Evolutionary conservation across 208 protist genomes (phyloP), one percentile per base, ranked within the genome.

Genomic region (Polymyxa betae): DNA sequence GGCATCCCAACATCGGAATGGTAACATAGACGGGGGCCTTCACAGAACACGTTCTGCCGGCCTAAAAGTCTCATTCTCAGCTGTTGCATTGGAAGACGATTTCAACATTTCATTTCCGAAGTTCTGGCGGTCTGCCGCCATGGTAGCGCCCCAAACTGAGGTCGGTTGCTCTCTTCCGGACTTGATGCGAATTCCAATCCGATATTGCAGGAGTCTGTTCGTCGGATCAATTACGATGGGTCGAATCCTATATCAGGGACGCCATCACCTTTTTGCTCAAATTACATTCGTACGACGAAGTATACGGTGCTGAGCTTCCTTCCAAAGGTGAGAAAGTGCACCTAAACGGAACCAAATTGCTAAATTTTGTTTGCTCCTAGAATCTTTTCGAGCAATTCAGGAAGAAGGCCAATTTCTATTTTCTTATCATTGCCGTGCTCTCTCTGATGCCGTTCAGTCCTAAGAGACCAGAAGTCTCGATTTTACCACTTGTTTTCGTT

Each of bases 321-420:
- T 32, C 97, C 97, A n/a, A 91, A 98, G 24, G 95, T 94, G 5
- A 35, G 16, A 5, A 5, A 43, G n/a, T 38, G 92, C 98, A 12
- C 92, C 97, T 44, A 38, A 44, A 52, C 64, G 72, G 5, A 5
- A 82, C 16, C 72, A 20, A 12, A 16, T 43, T 35, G n/a, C 35
- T 35, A 82, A 82, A 5, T 5, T 35, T 45, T 35, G 12, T 43
- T 82, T 35, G 5, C n/a, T 5, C 16, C 72, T 24, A 82, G 72
- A 82, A 82, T n/a, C 72, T 82, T 5, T 82, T 82, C 12, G 95
- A 97, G 82, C 97, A 98, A 93, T 98, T 98, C 68, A 94, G 54
- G 43, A 96, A 96, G 91, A 93, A 96, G 10, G 97, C 96, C 46
- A 98, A 98, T 89, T 78, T 97, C 35, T 98, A 98, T 92, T 98